Evolutionary conservation across 1,139 yeast species (phyloP), one percentile per base, ranked within the genome.

Genomic region (Yamadazyma dendronema): DNA sequence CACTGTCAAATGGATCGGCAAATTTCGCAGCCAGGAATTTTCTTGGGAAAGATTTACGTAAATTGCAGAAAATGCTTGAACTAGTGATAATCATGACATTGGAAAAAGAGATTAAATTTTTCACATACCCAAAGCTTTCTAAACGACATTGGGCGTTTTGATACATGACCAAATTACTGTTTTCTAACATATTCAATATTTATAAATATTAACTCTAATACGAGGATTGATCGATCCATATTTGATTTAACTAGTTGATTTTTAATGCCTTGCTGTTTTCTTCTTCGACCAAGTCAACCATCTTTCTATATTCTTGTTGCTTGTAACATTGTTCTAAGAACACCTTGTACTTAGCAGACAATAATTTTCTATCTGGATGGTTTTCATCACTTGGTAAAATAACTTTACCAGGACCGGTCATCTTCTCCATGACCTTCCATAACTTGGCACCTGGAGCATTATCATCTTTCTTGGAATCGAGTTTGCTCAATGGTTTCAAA

Each of bases 321-420:
- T 83, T 77, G 49, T 68, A 75, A 39, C 95, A 88, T 76, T 87
- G 95, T 54, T 90, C 96, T 46, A 88, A 68, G 72, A 88, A 89
- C 31, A 92, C 77, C 56, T 78, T 74, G 66, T 88, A 92, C 63
- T 92, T 92, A 30, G 82, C 86, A 44, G 74, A 65, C 56, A 92
- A 72, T 44, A 92, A 71, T 51, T 70, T 71, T 52, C 89, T 72
- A 58, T 87, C 95, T 1, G 86, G 80, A 42, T 76, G 74, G 30
- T 62, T 62, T 8, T 55, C 63, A 11, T 73, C 65, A 22, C 79
- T 66, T 6, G 97, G 97, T 44, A 68, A 59, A 33, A 92, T 84
- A 14, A 82, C 87, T 48, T 74, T 74, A 37, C 96, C 97, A 12
- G 84, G 79, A 13, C 95, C 92, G 3, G 96, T 85, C 71, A 89